phyloP scores from a whole-genome alignment of 2,329 filamentous ascomycete genomes.

The Alternaria rosae region DNA sequence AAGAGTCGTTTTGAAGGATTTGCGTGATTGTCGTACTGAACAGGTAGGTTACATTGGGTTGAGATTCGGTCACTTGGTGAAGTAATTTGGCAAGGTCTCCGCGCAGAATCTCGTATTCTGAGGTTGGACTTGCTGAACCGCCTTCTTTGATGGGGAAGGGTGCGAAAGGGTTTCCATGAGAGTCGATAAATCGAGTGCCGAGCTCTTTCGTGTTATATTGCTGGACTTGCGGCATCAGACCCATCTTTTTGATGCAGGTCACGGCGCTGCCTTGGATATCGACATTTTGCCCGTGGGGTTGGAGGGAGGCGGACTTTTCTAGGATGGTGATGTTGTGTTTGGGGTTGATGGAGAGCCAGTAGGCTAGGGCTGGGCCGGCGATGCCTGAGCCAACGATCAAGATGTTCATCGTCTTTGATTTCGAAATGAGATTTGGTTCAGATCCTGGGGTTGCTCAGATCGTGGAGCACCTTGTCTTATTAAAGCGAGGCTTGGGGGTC shows the following conservation, averaged over 20 bases:
- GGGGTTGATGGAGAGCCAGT: not conserved
- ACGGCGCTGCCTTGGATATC: not conserved
- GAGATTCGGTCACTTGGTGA: not conserved
- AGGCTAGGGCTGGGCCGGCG: not conserved
- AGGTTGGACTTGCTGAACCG: not conserved
- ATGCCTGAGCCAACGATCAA: not conserved
- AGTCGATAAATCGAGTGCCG: not conserved
- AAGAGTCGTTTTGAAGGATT: not conserved
- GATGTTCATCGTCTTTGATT: no score
- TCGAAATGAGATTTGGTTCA: no score
- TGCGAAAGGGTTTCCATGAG: constrained; percentile 36
- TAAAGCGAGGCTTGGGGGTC: not conserved
- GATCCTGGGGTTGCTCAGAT: no score
- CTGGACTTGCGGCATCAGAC: not conserved
- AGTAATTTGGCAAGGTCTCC: not conserved
- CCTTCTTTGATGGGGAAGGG: not conserved
- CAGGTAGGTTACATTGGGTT: not conserved
- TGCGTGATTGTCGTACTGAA: not conserved
- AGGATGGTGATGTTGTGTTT: not conserved
- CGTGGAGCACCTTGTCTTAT: no score
- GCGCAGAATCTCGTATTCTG: not conserved
- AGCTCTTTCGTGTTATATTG: not conserved
- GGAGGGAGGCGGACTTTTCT: not conserved
- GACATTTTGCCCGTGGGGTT: not conserved
- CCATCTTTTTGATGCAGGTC: not conserved